phyloP scores from a whole-genome alignment of 345 rosid genomes.

The Eucalyptus pauciflora region DNA sequence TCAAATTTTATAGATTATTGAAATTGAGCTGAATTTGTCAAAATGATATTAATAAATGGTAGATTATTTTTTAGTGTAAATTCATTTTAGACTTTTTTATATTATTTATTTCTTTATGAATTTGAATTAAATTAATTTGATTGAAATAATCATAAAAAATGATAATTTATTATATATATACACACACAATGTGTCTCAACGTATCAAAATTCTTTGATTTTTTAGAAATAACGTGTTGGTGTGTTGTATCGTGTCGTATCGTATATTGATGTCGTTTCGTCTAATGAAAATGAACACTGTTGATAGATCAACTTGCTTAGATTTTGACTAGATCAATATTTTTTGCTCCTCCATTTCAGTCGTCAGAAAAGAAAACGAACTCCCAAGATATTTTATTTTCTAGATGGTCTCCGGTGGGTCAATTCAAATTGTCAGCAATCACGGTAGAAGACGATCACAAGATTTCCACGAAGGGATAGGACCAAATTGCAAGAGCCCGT shows the following conservation, averaged over 20 bases:
- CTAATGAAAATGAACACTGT: neutral
- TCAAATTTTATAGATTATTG: no score
- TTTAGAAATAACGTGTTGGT: no score
- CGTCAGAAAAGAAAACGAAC: fast-evolving
- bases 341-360: neutral
- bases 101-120: no score
- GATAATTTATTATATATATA: no score
- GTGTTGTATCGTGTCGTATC: fast-evolving
- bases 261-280: neutral
- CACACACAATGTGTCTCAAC: no score
- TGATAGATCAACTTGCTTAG: neutral
- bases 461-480: neutral
- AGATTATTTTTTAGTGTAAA: no score
- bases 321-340: neutral
- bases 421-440: neutral
- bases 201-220: fast-evolving
- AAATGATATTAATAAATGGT: no score
- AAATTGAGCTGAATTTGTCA: no score
- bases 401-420: neutral
- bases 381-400: neutral
- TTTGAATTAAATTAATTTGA: no score
- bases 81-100: fast-evolving
- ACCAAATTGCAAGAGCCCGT: neutral
- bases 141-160: no score
- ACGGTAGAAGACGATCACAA: neutral